phyloP scores from a whole-genome alignment of 768 basidiomycete species.

The Leucosporidium scottii region DNA sequence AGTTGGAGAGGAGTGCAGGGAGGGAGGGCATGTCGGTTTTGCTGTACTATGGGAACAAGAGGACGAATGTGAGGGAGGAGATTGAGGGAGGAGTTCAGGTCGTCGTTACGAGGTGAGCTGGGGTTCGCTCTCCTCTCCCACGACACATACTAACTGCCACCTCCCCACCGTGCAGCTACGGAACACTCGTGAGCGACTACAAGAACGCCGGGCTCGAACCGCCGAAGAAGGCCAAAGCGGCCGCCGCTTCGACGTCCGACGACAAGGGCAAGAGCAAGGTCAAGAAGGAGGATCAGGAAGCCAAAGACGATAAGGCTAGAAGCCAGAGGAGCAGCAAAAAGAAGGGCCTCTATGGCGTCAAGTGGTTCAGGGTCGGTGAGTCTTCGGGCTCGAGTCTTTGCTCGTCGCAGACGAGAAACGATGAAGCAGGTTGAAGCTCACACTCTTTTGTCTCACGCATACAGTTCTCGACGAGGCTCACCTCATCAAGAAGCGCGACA shows the following conservation, averaged over 20 bases:
- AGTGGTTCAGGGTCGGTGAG: conserved; percentile 37
- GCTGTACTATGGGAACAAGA: conserved; percentile 84
- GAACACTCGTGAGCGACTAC: conserved; percentile 81
- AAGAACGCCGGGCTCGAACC: conserved; percentile 16
- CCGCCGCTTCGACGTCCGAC: neutral
- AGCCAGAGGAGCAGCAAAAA: conserved; percentile 30
- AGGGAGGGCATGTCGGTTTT: conserved; percentile 55
- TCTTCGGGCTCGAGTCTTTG: neutral
- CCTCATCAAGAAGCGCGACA: conserved; percentile 80
- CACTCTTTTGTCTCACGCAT: conserved; percentile 23
- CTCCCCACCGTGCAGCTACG: no score
- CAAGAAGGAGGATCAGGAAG: neutral
- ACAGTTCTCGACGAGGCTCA: conserved; percentile 83
- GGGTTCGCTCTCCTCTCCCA: no score
- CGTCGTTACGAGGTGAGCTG: conserved; percentile 57
- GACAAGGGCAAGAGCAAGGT: conserved; percentile 1
- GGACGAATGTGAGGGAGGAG: conserved; percentile 60
- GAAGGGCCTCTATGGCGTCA: conserved; percentile 29
- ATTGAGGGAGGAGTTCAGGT: conserved; percentile 61
- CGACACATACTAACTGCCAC: no score
- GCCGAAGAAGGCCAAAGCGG: neutral
- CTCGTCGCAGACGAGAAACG: neutral
- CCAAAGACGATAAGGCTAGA: conserved; percentile 45
- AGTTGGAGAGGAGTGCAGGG: conserved; percentile 55
- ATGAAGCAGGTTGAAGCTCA: conserved; percentile 59